Evolutionary conservation across 306 rosid genomes (phyloP).

Genomic region (Casuarina glauca): DNA sequence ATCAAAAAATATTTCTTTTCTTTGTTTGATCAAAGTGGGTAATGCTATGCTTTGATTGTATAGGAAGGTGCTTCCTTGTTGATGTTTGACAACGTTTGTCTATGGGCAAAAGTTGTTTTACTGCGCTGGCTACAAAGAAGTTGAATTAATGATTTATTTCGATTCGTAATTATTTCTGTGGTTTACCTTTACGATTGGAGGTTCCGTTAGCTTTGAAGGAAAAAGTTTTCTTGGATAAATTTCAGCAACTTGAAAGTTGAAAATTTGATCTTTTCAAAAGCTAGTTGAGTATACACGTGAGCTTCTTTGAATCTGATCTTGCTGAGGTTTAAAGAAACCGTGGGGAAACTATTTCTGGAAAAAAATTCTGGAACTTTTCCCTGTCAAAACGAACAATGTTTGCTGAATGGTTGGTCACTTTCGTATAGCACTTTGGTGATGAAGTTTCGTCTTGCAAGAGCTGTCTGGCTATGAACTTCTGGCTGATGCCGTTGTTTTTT

Average conservation of each 20-base stretch:
- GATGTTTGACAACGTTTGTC: too few relatives aligned
- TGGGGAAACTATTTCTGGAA: not conserved
- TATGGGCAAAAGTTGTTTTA: not conserved
- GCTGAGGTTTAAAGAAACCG: not conserved
- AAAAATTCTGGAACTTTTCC: not conserved
- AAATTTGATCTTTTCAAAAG: not conserved
- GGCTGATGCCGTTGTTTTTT: not conserved
- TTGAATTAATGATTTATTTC: not conserved
- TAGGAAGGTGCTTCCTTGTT: too few relatives aligned
- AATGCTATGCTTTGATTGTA: too few relatives aligned
- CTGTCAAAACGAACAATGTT: not conserved
- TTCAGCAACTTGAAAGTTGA: not conserved
- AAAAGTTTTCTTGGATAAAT: not conserved
- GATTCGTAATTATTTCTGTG: not conserved
- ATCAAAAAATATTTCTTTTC: too few relatives aligned
- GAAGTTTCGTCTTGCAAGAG: not conserved
- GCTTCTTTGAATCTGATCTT: not conserved
- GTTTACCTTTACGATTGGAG: not conserved
- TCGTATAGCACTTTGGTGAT: not conserved
- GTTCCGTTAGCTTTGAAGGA: not conserved
- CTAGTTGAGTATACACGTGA: not conserved
- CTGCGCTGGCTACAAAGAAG: not conserved
- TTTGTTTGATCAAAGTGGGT: too few relatives aligned
- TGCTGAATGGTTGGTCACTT: not conserved
- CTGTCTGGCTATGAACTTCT: not conserved